Percentiles rank a stretch among this genome's conserved stretches.
These are phyloP conservation scores for Salix arbutifolia DNA, from an alignment of 345 rosid species.

Conservation along the genomic window DNA sequence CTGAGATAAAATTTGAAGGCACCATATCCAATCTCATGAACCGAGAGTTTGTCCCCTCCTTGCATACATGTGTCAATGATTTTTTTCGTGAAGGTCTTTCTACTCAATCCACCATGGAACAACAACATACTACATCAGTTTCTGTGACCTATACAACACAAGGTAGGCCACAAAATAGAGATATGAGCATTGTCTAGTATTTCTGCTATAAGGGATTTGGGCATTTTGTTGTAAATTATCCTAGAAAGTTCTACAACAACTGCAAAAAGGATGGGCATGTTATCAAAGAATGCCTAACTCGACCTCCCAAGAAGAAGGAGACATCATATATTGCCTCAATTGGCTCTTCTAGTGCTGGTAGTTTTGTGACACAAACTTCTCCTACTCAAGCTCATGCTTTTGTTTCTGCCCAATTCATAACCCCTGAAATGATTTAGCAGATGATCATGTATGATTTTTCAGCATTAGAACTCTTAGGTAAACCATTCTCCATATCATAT, in stretches of 20 bases:
- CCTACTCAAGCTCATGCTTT: not conserved
- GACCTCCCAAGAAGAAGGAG: not conserved
- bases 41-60: too few relatives aligned
- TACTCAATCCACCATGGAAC: too few relatives aligned
- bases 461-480: not conserved
- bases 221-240: too few relatives aligned
- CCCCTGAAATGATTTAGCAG: constrained; percentile 8
- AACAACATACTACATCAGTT: too few relatives aligned
- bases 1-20: too few relatives aligned
- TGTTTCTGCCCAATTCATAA: not conserved
- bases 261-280: not conserved
- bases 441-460: constrained; percentile 9
- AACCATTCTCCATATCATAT: not conserved
- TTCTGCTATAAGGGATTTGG: not conserved
- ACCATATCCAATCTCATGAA: too few relatives aligned
- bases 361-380: not conserved
- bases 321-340: not conserved
- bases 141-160: too few relatives aligned
- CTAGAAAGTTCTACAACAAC: not conserved
- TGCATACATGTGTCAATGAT: too few relatives aligned
- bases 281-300: not conserved
- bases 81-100: too few relatives aligned
- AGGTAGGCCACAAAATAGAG: too few relatives aligned
- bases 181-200: not conserved
- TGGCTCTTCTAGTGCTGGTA: not conserved